Base-by-base conservation (phyloP, 192 early-diverging fungal genomes). In the Cetraspora pellucida region DNA sequence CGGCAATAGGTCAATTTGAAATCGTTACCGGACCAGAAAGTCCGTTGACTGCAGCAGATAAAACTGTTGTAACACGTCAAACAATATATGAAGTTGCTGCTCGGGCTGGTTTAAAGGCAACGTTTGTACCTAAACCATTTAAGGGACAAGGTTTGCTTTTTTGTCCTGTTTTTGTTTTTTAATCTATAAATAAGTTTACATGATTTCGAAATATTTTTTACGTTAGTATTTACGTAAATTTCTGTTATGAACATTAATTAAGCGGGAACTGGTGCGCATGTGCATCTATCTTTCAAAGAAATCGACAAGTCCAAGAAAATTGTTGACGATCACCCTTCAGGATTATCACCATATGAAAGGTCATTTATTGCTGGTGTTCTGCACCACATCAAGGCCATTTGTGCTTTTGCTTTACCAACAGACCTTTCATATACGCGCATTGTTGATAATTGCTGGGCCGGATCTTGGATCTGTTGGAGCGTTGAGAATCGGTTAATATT, bases 1-100 rank as follows among this genome's bases (percentile, higher is more conserved):
- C 55, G 0, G 14, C 37, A 55, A 9, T 17, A 14, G 72, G 72
- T 1, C 72, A 74, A 28, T 74, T 45, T 74, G 72, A 74, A 59
- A 37, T 74, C 7, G 57, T 74, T n/a, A 61, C 72, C 1, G 57
- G 55, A 2, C 72, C 72, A n/a, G 16, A 31, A n/a, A 17, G 16
- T 10, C 55, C 72, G 16, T 46, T 74, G 21, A 13, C 14, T 28
- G 14, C 72, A 14, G 43, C 21, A 23, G 72, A 74, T 59, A 74
- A 60, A 16, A 17, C 44, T 21, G 57, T 74, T n/a, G 3, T 45
- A 21, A 59, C 72, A 11, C 17, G 72, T n/a, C 31, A 43, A 21
- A 74, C 72, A 16, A 74, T 74, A 25, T 74, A 57, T 60, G 72
- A 59, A 45, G 44, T 74, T 46, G 57, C 57, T 4, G 57, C 54